Conservation (phyloP, 2,329 filamentous ascomycete species). For the Calonectria crousiana region DNA sequence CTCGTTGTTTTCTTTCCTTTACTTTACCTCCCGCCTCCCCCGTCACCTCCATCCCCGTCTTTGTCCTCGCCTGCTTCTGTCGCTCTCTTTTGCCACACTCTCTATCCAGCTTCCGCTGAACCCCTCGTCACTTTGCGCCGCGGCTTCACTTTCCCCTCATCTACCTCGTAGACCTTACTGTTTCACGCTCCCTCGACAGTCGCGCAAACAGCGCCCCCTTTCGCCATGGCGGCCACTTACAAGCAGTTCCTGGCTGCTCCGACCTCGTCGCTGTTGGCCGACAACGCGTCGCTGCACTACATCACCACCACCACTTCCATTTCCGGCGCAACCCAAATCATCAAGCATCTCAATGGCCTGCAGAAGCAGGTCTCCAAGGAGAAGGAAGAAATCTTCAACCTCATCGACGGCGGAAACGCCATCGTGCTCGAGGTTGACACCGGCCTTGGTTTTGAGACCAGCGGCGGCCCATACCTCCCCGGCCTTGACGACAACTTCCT, state of each 20-base stretch:
- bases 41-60: slow-evolving; percentile 15
- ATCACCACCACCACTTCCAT: slow-evolving; percentile 87
- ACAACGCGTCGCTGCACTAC: slow-evolving; percentile 83
- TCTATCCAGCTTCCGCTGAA: slow-evolving; percentile 11
- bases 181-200: slow-evolving; percentile 27
- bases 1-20: slow-evolving; percentile 44
- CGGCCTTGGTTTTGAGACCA: slow-evolving; percentile 81
- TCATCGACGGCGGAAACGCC: slow-evolving; percentile 77
- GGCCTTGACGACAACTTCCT: slow-evolving; percentile 95
- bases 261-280: slow-evolving; percentile 71
- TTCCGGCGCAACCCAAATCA: slow-evolving; percentile 77
- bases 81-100: slow-evolving; percentile 8
- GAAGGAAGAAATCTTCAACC: slow-evolving; percentile 79
- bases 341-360: slow-evolving; percentile 83
- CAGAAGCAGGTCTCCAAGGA: slow-evolving; percentile 85
- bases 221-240: slow-evolving; percentile 67
- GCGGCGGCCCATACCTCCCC: slow-evolving; percentile 89
- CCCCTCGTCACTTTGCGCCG: slow-evolving; percentile 29
- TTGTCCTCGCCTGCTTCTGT: neutral
- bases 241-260: slow-evolving; percentile 79
- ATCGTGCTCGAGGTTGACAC: slow-evolving; percentile 89
- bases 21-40: slow-evolving; percentile 22
- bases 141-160: slow-evolving; percentile 11
- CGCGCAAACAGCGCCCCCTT: slow-evolving; percentile 26
- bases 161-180: slow-evolving; percentile 11